Base-by-base conservation (phyloP, 345 rosid genomes). In the Citrus sp. region DNA sequence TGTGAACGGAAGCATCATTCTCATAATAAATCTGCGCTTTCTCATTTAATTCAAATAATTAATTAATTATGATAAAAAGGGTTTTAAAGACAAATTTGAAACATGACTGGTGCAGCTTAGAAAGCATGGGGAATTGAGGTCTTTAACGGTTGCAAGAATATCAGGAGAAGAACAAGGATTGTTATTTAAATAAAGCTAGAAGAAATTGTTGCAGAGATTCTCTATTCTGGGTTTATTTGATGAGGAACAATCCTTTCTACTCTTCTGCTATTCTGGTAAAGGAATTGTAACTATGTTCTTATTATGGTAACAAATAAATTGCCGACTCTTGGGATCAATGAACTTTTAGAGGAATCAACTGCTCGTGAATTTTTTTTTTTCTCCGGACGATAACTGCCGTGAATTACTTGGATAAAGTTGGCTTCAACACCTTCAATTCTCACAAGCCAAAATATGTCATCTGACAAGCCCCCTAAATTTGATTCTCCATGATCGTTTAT, bases 1-100 rank as follows among this genome's bases (percentile, higher is more conserved):
- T 86, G 82, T 78, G 81, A 82, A 84, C 78, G 55, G 77, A 78
- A 73, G 72, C 71, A 66, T 67, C 85, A 78, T 80, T 62, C 80
- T 83, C 80, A 77, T 79, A 85, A 89, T 89, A 89, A 89, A 84
- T 81, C 70, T 77, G 35, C 67, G 62, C 30, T 70, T 72, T 59
- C 34, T 21, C 75, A 78, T 86, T 77, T 35, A 49, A 37, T 76
- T 55, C 7, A 28, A 37, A 6, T 38, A 38, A 71, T 70, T 67
- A 5, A 61, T 79, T 59, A 19, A 24, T 34, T 56, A 10, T 55
- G 35, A 25, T 30, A 14, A 49, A 46, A 30, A 46, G 71, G 28
- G 14, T 49, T 49, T 42, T 10, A 18, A 56, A 21, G 76, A 56
- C 55, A 34, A 59, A 16, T 38, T 63, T 61, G 68, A 27, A 34